Evolutionary conservation across 2,329 filamentous ascomycete genomes (phyloP).

Genomic region (Arachnomyces sp.): DNA sequence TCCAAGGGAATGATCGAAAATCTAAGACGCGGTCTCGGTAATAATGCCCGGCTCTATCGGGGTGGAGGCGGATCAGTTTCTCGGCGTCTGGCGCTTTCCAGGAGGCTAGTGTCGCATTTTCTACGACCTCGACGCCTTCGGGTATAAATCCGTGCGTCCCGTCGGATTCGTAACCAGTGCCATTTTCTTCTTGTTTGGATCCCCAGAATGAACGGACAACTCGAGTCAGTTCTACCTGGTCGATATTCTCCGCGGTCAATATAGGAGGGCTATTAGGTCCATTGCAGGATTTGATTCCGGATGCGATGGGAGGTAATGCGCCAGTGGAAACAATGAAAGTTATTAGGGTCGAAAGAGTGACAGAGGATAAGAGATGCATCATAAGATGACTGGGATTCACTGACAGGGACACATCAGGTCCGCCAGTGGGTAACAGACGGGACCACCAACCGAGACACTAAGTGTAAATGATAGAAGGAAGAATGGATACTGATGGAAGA

Average conservation of each 20-base stretch:
- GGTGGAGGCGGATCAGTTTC: conserved; percentile 2
- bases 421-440: too few relatives aligned
- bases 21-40: conserved; percentile 12
- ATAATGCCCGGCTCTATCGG: conserved; percentile 7
- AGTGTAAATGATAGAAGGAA: too few relatives aligned
- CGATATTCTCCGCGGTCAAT: conserved; percentile 8
- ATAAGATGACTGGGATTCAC: neutral
- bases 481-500: too few relatives aligned
- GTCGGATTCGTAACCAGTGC: conserved; percentile 7
- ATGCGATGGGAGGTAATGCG: conserved; percentile 1
- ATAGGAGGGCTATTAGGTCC: conserved; percentile 1
- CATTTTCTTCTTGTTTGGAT: neutral
- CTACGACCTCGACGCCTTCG: neutral
- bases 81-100: conserved; percentile 7
- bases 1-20: conserved; percentile 15
- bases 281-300: conserved; percentile 3
- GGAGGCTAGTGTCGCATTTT: neutral
- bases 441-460: too few relatives aligned
- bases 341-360: conserved; percentile 8
- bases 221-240: conserved; percentile 7
- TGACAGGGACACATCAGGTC: too few relatives aligned
- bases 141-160: conserved; percentile 11
- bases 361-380: conserved; percentile 9
- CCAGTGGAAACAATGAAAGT: conserved; percentile 5
- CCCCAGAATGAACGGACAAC: conserved; percentile 8